Percentiles rank a stretch among this genome's conserved stretches.
phyloP scores from a whole-genome alignment of 2,329 filamentous ascomycete species.

The Aspergillus floridensis region DNA sequence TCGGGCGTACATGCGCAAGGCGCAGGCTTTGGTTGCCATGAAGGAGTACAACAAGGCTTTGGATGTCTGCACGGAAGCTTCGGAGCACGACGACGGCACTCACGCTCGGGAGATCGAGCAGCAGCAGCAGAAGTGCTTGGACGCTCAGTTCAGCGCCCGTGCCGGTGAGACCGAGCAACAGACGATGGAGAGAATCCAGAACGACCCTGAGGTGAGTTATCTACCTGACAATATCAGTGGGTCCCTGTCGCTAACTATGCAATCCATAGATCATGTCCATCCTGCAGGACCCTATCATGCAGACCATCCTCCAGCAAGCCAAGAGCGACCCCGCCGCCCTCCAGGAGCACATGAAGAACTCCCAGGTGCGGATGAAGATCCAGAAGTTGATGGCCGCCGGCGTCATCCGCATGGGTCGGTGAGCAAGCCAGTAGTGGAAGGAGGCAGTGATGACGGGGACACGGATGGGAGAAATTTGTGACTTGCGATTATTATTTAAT shows the following conservation, averaged over 20 bases:
- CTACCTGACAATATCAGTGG: background rate
- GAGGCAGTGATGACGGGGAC: background rate
- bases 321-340: conserved; percentile 89
- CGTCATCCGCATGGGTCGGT: conserved; percentile 75
- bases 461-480: background rate
- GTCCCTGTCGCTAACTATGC: conserved; percentile 28
- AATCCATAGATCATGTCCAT: conserved; percentile 72
- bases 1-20: conserved; percentile 93
- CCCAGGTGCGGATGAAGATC: conserved; percentile 78
- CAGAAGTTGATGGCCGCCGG: conserved; percentile 93
- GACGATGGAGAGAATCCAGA: conserved; percentile 84
- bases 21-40: conserved; percentile 94
- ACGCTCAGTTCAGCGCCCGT: conserved; percentile 83
- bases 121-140: conserved; percentile 88
- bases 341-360: conserved; percentile 96
- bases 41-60: conserved; percentile 95
- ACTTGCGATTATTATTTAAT: background rate
- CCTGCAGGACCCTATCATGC: conserved; percentile 96
- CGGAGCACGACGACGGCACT: conserved; percentile 73
- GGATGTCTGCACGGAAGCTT: conserved; percentile 81
- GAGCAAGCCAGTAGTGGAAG: conserved; percentile 12
- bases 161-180: conserved; percentile 96
- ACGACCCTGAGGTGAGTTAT: conserved; percentile 76
- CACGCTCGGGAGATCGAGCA: conserved; percentile 89
- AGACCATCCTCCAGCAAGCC: conserved; percentile 93